A percentile compares a stretch with the other conserved stretches of the same genome.
Evolutionary conservation across 2,329 filamentous ascomycete species (phyloP).

Genomic region (Colletotrichum camelliae): DNA sequence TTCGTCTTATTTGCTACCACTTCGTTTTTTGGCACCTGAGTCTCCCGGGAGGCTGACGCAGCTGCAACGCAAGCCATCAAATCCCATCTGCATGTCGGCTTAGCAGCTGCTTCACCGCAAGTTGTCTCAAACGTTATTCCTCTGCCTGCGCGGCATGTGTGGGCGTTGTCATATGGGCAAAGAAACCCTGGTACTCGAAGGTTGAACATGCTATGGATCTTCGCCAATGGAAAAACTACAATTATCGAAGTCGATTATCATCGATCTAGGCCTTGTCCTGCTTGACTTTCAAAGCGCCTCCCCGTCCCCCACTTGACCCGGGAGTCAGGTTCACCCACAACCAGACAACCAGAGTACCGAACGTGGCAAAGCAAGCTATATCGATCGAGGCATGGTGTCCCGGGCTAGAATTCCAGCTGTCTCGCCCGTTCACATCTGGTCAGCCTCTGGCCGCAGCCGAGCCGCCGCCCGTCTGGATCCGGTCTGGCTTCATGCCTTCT

Average conservation of each 20-base stretch:
- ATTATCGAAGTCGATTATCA: neutral
- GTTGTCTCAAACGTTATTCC: neutral
- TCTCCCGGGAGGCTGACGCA: neutral
- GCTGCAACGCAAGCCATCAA: neutral
- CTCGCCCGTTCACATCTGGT: neutral
- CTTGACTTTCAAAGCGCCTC: neutral
- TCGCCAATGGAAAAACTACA: neutral
- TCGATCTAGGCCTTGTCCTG: neutral
- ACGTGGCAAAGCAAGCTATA: neutral
- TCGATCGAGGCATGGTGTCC: conserved; percentile 1
- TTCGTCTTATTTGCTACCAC: neutral
- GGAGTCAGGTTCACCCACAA: neutral
- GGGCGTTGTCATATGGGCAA: neutral
- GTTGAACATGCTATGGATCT: neutral
- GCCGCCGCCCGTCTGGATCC: conserved; percentile 8
- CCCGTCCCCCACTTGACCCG: neutral
- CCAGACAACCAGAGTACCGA: neutral
- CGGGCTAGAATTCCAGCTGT: neutral
- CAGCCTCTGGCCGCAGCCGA: neutral
- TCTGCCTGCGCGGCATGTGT: neutral
- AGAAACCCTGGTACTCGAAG: neutral
- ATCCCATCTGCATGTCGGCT: neutral
- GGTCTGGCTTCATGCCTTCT: neutral
- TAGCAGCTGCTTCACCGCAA: neutral
- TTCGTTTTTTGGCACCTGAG: neutral